phyloP scores from a whole-genome alignment of 495 filamentous ascomycete species.

The Penicillium arizonense region DNA sequence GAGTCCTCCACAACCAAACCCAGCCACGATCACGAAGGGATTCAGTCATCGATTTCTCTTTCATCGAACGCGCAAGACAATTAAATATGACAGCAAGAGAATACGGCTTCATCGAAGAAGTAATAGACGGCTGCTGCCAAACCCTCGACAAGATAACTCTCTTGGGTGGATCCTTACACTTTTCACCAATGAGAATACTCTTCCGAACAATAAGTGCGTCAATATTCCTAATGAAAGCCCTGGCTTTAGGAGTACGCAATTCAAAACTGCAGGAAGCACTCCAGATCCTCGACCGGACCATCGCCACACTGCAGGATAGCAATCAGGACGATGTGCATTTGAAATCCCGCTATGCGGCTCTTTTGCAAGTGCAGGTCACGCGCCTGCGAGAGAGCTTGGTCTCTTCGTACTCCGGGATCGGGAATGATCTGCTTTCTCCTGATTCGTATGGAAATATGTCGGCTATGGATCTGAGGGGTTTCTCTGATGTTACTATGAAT shows the following conservation, averaged over 20 bases:
- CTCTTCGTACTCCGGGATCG: background rate
- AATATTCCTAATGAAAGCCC: constrained; percentile 41
- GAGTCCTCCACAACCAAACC: constrained; percentile 10
- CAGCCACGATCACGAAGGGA: background rate
- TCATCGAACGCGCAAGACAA: constrained; percentile 11
- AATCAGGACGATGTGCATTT: constrained; percentile 39
- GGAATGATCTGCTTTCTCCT: background rate
- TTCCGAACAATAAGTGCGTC: constrained; percentile 38
- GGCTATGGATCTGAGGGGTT: constrained; percentile 11
- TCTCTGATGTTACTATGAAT: constrained; percentile 8
- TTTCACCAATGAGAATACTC: constrained; percentile 35
- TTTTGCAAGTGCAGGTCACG: constrained; percentile 28
- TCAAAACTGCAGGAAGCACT: constrained; percentile 32
- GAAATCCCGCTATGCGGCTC: constrained; percentile 32
- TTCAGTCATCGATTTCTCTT: constrained; percentile 11
- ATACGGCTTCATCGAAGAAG: constrained; percentile 39
- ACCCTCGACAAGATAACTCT: constrained; percentile 25
- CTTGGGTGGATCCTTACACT: constrained; percentile 19
- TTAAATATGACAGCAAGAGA: constrained; percentile 19
- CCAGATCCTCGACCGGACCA: constrained; percentile 33
- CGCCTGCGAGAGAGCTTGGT: constrained; percentile 19
- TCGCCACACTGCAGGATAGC: constrained; percentile 27
- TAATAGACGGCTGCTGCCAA: constrained; percentile 33
- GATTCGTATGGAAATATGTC: background rate
- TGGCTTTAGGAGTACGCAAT: constrained; percentile 34